Evolutionary conservation across 257 asterid genomes (phyloP).

Genomic region (Forsythia viridissima): DNA sequence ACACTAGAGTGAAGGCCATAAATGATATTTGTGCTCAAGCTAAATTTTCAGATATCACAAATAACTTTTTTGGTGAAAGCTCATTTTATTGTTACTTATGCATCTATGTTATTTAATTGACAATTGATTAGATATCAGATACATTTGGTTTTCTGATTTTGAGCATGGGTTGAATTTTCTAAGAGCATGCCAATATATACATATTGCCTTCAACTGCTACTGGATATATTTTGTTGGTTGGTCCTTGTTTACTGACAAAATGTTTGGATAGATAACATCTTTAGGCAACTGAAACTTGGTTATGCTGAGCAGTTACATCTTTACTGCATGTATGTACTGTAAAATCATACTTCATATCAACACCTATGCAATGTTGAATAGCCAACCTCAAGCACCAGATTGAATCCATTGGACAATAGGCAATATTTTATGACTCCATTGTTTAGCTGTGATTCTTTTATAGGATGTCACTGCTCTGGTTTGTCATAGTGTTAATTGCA

Average conservation of each 20-base stretch:
- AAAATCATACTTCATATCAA: neutral
- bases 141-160: conserved; percentile 6
- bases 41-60: conserved; percentile 37
- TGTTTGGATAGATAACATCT: neutral
- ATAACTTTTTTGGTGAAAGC: conserved; percentile 45
- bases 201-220: conserved; percentile 3
- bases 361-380: neutral
- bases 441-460: neutral
- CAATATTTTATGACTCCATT: neutral
- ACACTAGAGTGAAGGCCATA: conserved; percentile 68
- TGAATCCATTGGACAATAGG: neutral
- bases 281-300: neutral
- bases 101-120: neutral
- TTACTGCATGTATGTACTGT: neutral
- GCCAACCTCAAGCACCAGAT: neutral
- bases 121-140: neutral
- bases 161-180: neutral
- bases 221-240: conserved; percentile 1
- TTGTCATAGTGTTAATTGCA: conserved; percentile 1
- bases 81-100: neutral
- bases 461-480: neutral
- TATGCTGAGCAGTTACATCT: neutral
- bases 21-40: conserved; percentile 36
- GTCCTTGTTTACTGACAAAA: neutral
- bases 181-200: neutral